Evolutionary conservation across 805 yeast genomes (phyloP), one percentile per base, ranked within the genome.

Genomic region (Spathaspora passalidarum): DNA sequence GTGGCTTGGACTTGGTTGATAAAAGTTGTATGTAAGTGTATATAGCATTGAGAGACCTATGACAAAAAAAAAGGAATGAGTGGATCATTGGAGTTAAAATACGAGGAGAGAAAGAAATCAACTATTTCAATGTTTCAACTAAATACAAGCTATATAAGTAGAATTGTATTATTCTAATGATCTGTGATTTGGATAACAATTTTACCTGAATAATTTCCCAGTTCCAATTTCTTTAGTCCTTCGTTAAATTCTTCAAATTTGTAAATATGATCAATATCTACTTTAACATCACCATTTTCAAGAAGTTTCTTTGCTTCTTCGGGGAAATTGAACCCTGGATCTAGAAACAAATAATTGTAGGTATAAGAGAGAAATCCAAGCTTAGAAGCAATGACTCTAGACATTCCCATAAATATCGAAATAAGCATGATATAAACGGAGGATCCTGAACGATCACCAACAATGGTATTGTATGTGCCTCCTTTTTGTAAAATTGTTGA

Each of bases 121-220:
- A n/a, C n/a, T n/a, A n/a, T n/a, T n/a, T n/a, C n/a, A n/a, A n/a
- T n/a, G n/a, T n/a, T n/a, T n/a, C n/a, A n/a, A n/a, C n/a, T n/a
- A n/a, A n/a, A n/a, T n/a, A n/a, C n/a, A n/a, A n/a, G n/a, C n/a
- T n/a, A n/a, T n/a, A n/a, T n/a, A n/a, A n/a, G n/a, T n/a, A n/a
- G n/a, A n/a, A n/a, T n/a, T n/a, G n/a, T n/a, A n/a, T n/a, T n/a
- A n/a, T 7, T 29, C 16, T 29, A 6, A 29, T 29, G 17, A n/a
- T 29, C 34, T 3, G 4, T 8, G 14, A 69, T 54, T 44, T 59
- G 55, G 23, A 80, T 45, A n/a, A 88, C 76, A 41, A 85, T 68
- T 61, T 88, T 88, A 32, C 96, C 96, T 46, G 74, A 78, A 6
- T 84, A 81, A 40, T 60, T 66, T 46, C 79, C 75, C 25, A 71